Evolutionary conservation across 1,284 basidiomycete species (phyloP).

Genomic region (Cutaneotrichosporon cavernicola): DNA sequence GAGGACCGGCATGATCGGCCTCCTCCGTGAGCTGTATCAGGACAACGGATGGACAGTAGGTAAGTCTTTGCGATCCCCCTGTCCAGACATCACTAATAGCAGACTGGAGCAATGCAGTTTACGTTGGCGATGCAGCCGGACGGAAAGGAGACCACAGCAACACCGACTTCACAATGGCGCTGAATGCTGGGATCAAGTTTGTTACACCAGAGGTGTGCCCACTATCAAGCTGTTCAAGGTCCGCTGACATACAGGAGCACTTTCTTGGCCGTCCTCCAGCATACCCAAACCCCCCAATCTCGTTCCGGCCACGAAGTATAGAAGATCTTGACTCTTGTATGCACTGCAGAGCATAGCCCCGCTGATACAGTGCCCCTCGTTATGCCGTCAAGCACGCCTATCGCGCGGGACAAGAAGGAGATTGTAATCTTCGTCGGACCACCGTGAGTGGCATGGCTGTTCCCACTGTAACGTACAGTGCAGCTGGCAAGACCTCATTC

Average conservation of each 20-base stretch:
- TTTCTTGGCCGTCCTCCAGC: conserved; percentile 63
- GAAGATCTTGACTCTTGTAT: conserved; percentile 12
- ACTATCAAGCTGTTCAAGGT: neutral
- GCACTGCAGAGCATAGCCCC: neutral
- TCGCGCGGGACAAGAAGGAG: conserved; percentile 58
- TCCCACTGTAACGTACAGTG: conserved; percentile 38
- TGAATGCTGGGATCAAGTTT: conserved; percentile 71
- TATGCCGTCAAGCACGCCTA: conserved; percentile 63
- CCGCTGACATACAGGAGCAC: conserved; percentile 54
- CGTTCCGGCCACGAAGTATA: conserved; percentile 40
- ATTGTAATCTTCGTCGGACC: conserved; percentile 84
- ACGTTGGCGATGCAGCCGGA: conserved; percentile 81
- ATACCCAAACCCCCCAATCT: conserved; percentile 41
- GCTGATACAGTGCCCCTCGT: conserved; percentile 58
- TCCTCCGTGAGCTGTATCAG: conserved; percentile 63
- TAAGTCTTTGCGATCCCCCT: conserved; percentile 43
- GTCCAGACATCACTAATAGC: conserved; percentile 8
- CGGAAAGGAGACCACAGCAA: conserved; percentile 64
- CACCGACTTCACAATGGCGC: conserved; percentile 80
- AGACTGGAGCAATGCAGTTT: conserved; percentile 71
- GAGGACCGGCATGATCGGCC: conserved; percentile 80
- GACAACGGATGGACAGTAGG: conserved; percentile 66
- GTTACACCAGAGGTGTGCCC: conserved; percentile 63
- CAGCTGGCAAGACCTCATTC: conserved; percentile 81
- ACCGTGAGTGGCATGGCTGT: conserved; percentile 55